Percentiles rank a stretch among this genome's conserved stretches.
phyloP scores from a whole-genome alignment of 306 rosid genomes.

The Mimosa bimucronata region DNA sequence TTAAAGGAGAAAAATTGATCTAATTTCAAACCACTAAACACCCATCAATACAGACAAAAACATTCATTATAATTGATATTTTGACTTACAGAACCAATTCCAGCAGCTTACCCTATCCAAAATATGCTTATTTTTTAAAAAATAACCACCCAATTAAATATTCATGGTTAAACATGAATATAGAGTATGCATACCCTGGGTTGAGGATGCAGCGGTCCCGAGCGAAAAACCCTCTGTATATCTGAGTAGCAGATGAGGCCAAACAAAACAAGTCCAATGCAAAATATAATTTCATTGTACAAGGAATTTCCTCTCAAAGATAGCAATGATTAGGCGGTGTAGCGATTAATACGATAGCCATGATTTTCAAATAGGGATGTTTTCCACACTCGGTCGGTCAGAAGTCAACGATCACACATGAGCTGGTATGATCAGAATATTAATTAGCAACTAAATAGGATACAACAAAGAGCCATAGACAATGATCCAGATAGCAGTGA shows the following conservation, averaged over 20 bases:
- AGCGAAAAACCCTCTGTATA: constrained; percentile 88
- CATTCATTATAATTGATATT: neutral
- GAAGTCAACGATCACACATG: neutral
- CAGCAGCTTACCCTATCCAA: constrained; percentile 27
- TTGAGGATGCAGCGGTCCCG: constrained; percentile 80
- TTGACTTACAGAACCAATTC: constrained; percentile 19
- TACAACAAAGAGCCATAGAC: constrained; percentile 97
- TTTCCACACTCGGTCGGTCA: neutral
- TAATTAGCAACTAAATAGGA: constrained; percentile 48
- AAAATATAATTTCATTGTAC: constrained; percentile 18
- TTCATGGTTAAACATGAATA: constrained; percentile 5
- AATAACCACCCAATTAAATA: constrained; percentile 22
- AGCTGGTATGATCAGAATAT: neutral
- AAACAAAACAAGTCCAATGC: constrained; percentile 37
- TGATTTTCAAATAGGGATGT: constrained; percentile 1
- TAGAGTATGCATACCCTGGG: constrained; percentile 66
- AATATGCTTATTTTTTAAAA: neutral
- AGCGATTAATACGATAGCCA: constrained; percentile 6
- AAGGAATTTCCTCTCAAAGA: neutral
- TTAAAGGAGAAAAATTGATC: constrained; percentile 16
- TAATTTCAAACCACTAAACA: constrained; percentile 12
- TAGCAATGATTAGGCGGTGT: neutral
- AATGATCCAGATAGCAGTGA: constrained; percentile 83
- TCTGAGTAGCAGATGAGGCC: constrained; percentile 61
- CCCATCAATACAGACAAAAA: constrained; percentile 8